Base-by-base conservation (phyloP, 805 yeast genomes). In the Pichia membranifaciens region DNA sequence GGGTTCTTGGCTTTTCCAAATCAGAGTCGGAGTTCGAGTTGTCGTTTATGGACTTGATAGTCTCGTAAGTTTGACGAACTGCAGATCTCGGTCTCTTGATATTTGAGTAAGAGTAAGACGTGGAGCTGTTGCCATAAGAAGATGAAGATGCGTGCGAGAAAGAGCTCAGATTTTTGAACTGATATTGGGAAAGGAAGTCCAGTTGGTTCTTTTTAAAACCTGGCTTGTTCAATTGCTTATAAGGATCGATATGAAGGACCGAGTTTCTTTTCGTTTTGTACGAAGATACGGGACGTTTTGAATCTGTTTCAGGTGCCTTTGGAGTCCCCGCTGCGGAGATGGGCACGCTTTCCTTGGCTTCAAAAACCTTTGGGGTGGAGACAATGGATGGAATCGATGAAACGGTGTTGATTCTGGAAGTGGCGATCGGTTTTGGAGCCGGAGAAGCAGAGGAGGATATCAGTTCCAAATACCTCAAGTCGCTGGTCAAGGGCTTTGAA, bases 1-100 rank as follows among this genome's bases (percentile, higher is more conserved):
- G 75, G 1, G 86, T 80, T 67, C 84, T 74, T 33, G 80, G 75
- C 57, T 76, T 72, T 45, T 77, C 82, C 15, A 68, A 69, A 20
- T 47, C 51, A 9, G 59, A 58, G 40, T 59, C 55, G 5, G 69
- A 59, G 33, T 60, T 57, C 6, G 66, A 57, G 28, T 58, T 56
- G 45, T 54, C 58, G 46, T 59, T 36, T 15, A 23, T 25, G 16
- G 44, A 18, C 16, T 35, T 51, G 9, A 25, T 17, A 5, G 50
- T 31, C 25, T 48, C 47, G 28, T 48, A 45, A 18, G 37, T 6
- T 22, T 37, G 40, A 20, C 50, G 43, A 31, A 34, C 4, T 10
- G 49, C 42, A 2, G 47, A 37, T 46, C 41, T 48, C 16, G 34
- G 32, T 15, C 28, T 38, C 20, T 16, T 22, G 20, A 20, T 42